Base-by-base conservation (phyloP, 768 basidiomycete genomes). In the Porphyrellus cyaneotinctus region DNA sequence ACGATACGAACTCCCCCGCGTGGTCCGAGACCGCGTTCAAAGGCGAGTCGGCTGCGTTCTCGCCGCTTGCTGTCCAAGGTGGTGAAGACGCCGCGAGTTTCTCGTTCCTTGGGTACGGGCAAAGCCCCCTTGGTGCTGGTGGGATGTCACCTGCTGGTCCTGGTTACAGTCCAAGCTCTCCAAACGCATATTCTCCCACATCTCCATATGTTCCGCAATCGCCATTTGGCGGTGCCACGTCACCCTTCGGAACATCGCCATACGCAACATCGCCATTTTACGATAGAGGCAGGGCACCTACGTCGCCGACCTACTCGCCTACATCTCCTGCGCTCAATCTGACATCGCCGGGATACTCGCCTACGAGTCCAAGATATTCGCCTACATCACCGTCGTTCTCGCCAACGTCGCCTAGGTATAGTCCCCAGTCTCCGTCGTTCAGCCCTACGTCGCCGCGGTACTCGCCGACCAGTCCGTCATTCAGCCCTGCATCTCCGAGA, bases 401-500 rank as follows among this genome's bases (percentile, higher is more conserved):
- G 3, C 89, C 89, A 0, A 88, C 90, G 0, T 89, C 87, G 6
- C 90, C 90, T 9, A 80, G 83, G 24, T 92, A 89, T 68, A 90
- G 88, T 55, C 93, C 92, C 0, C 88, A 92, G 54, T 92, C 90
- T 2, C 94, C 94, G 10, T 87, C 88, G 14, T 95, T 90, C 73
- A 88, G 85, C 55, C 94, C 92, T 1, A 91, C 92, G 12, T 93
- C 91, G 3, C 94, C 91, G 14, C 80, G 87, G 2, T 92, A 91
- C 66, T 92, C 91, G 12, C 92, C 92, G 2, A 88, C 91, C 28
- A 90, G 87, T 64, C 93, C 94, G 0, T 90, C 87, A 0, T 95
- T 93, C 76, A 91, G 88, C 58, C 91, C 91, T 22, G 85, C 90
- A n/a, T 92, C 91, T n/a, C 94, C 92, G 12, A 78, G 87, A 67